Evolutionary conservation across 352 stramenopile genomes (phyloP).

Genomic region (Globisporangium cystogenes): DNA sequence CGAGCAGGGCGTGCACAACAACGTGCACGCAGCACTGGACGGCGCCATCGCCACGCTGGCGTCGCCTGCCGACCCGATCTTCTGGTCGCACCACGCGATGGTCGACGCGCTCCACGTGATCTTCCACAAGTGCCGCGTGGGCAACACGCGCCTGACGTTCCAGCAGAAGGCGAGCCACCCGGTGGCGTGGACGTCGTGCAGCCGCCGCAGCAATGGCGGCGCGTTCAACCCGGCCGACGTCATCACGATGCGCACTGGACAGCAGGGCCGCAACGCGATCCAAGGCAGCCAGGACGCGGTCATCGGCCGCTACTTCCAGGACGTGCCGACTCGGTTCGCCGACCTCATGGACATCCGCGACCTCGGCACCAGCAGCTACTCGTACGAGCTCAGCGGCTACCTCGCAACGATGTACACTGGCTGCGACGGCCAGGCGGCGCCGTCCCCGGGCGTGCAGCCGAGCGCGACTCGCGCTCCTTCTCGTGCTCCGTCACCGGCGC

Average conservation of each 20-base stretch:
- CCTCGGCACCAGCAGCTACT: conserved; percentile 46
- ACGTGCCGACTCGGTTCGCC: conserved; percentile 29
- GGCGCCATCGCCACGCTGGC: conserved; percentile 42
- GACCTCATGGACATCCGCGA: conserved; percentile 42
- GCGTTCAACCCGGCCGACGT: conserved; percentile 38
- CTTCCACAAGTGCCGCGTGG: conserved; percentile 50
- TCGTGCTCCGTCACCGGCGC: neutral
- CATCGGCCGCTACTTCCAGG: conserved; percentile 34
- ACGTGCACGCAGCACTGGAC: conserved; percentile 39
- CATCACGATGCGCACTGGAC: conserved; percentile 36
- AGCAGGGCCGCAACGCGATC: conserved; percentile 29
- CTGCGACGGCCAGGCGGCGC: conserved; percentile 9
- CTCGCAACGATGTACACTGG: conserved; percentile 18
- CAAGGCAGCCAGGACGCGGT: conserved; percentile 24
- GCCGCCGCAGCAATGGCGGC: conserved; percentile 22
- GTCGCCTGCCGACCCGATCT: conserved; percentile 47
- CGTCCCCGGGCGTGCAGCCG: conserved; percentile 2
- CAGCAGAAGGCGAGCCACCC: conserved; percentile 24
- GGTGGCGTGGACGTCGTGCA: conserved; percentile 41
- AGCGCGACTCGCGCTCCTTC: neutral
- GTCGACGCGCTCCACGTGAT: conserved; percentile 46
- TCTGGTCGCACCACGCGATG: conserved; percentile 47
- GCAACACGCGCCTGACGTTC: conserved; percentile 17
- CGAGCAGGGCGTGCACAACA: conserved; percentile 21
- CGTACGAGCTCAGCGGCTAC: conserved; percentile 38